Evolutionary conservation across 2,329 filamentous ascomycete species (phyloP), one percentile per base, ranked within the genome.

Genomic region (Colletotrichum sp.): DNA sequence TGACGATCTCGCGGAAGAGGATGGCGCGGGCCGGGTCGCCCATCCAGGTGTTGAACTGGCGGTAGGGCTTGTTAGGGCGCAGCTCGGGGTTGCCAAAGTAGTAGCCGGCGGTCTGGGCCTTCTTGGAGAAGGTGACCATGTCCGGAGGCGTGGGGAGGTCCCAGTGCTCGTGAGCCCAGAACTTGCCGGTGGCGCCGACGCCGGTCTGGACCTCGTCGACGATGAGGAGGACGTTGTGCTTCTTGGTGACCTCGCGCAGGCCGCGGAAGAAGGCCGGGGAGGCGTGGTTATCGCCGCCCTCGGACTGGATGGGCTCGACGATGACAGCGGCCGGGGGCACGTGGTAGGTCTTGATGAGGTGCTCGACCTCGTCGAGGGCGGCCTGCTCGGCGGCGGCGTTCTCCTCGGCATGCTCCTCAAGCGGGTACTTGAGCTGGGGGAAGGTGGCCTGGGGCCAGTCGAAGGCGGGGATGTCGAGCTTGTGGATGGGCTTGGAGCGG

Each of bases 131-230:
- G 75, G 96, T 98, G 60, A 98, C 96, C 89, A 98, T 97, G 88
- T 98, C 96, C 1, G 96, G 96, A 10, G 96, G 95, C 44, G 92
- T 88, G 66, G 90, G 83, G 59, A 98, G 90, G 84, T 94, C 90
- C 96, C 96, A 98, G 92, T 98, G 96, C 82, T 98, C 95, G 88
- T 98, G 96, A 10, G 96, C 96, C 96, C 96, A 98, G 92, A 98
- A 98, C 85, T 95, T 96, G 81, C 96, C 96, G 0, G 96, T 98
- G 52, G 96, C 95, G 80, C 96, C 96, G 30, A 98, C 94, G 83
- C 96, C 96, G 8, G 96, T 98, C 88, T 98, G 96, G 13, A 98
- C 96, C 87, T 98, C 96, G 84, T 98, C 96, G 78, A 98, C 96
- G 82, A 98, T 98, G 85, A 98, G 89, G 74, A 98, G 92, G 34